Conservation (phyloP, 2,329 filamentous ascomycete species). For the Clarireedia homoeocarpa region DNA sequence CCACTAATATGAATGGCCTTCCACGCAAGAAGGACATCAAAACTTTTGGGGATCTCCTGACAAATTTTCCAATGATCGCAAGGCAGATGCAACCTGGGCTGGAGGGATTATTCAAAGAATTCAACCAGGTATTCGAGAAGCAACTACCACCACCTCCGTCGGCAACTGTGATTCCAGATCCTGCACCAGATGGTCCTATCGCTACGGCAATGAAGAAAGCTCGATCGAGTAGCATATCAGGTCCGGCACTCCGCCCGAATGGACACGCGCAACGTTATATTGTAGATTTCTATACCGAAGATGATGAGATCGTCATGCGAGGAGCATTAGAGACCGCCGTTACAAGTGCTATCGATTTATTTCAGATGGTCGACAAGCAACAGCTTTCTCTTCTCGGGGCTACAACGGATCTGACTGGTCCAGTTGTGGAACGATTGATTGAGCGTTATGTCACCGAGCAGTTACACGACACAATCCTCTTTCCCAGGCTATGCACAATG, state of each 20-base stretch:
- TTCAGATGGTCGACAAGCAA: slow-evolving; percentile 91
- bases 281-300: slow-evolving; percentile 66
- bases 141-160: slow-evolving; percentile 71
- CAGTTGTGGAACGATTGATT: slow-evolving; percentile 85
- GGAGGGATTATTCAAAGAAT: slow-evolving; percentile 84
- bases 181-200: slow-evolving; percentile 48
- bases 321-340: slow-evolving; percentile 86
- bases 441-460: slow-evolving; percentile 93
- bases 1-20: slow-evolving; percentile 29
- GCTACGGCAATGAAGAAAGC: slow-evolving; percentile 46
- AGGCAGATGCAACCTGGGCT: slow-evolving; percentile 91
- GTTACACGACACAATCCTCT: slow-evolving; percentile 76
- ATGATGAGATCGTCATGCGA: slow-evolving; percentile 87
- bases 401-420: slow-evolving; percentile 87
- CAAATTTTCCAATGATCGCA: slow-evolving; percentile 90
- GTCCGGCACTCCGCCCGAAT: slow-evolving; percentile 28
- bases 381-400: slow-evolving; percentile 86
- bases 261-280: slow-evolving; percentile 30
- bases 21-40: slow-evolving; percentile 83
- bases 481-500: slow-evolving; percentile 71
- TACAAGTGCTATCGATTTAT: slow-evolving; percentile 87
- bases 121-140: slow-evolving; percentile 76
- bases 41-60: slow-evolving; percentile 81
- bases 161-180: slow-evolving; percentile 50
- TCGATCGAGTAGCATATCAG: slow-evolving; percentile 41